phyloP scores from a whole-genome alignment of 1,139 yeast species.

The Candida sojae region DNA sequence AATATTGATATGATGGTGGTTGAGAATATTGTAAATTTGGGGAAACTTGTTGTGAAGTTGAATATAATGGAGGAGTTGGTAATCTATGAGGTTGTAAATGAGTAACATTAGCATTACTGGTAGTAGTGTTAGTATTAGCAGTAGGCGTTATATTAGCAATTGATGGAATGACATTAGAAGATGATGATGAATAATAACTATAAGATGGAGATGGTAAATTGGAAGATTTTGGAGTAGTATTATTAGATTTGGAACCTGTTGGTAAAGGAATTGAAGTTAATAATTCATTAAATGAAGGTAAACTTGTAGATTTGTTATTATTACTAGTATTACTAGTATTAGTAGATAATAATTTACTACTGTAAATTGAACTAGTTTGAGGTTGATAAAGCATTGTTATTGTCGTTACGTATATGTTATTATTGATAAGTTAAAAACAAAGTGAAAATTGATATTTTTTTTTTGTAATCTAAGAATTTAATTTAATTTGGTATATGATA shows the following conservation, averaged over 20 bases:
- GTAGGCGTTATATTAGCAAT: background rate
- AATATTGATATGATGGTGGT: slow-evolving; percentile 6
- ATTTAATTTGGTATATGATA: background rate
- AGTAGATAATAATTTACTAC: slow-evolving; percentile 1
- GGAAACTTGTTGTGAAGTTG: slow-evolving; percentile 2
- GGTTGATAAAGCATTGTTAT: slow-evolving; percentile 6
- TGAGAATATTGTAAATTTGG: slow-evolving; percentile 3
- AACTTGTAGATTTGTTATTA: slow-evolving; percentile 13
- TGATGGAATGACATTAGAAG: too few species aligned
- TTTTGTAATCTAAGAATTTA: background rate
- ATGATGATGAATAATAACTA: background rate
- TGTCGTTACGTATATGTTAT: too few species aligned
- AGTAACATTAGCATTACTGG: slow-evolving; percentile 5
- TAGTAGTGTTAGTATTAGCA: slow-evolving; percentile 3
- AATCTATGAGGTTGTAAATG: slow-evolving; percentile 9
- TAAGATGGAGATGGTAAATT: slow-evolving; percentile 8
- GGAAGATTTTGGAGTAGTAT: slow-evolving; percentile 3
- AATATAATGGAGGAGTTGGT: slow-evolving; percentile 12
- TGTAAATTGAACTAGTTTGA: background rate
- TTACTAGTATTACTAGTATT: background rate
- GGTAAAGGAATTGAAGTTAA: slow-evolving; percentile 39
- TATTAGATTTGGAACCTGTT: slow-evolving; percentile 23
- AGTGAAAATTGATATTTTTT: background rate
- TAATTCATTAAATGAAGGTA: slow-evolving; percentile 42
- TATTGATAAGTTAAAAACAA: background rate